Percentiles rank a stretch among this genome's conserved stretches.
These are phyloP conservation scores for Ogataea haglerorum DNA, from an alignment of 805 yeast species.

Conservation along the genomic window DNA sequence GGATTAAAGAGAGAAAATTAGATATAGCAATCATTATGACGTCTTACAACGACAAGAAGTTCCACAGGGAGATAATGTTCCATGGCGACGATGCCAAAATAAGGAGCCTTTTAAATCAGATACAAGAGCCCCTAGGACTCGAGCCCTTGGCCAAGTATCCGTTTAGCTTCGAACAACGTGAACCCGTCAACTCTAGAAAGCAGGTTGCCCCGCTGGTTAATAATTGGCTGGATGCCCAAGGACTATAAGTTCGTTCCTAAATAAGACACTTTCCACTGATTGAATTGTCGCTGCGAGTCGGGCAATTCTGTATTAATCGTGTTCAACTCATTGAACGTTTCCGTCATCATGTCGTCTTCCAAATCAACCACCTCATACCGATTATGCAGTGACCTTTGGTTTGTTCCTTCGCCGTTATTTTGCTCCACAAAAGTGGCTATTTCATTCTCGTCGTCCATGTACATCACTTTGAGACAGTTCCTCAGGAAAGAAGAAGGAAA, in stretches of 20 bases:
- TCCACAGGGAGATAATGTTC: slow-evolving; percentile 4
- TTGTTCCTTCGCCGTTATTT: slow-evolving; percentile 12
- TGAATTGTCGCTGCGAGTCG: slow-evolving; percentile 13
- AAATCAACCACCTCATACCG: slow-evolving; percentile 29
- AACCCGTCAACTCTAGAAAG: slow-evolving; percentile 70
- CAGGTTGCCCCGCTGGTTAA: slow-evolving; percentile 71
- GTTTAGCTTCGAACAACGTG: slow-evolving; percentile 28
- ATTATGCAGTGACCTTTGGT: slow-evolving; percentile 13
- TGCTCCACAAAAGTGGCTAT: slow-evolving; percentile 29
- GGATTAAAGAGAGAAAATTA: slow-evolving; percentile 31
- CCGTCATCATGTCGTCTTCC: slow-evolving; percentile 35
- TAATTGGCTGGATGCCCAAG: slow-evolving; percentile 5
- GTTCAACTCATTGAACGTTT: slow-evolving; percentile 30
- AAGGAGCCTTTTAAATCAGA: not conserved
- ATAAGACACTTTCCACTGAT: slow-evolving; percentile 32
- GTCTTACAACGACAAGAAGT: slow-evolving; percentile 31
- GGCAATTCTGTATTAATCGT: slow-evolving; percentile 37
- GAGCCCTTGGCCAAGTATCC: slow-evolving; percentile 3
- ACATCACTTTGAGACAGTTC: slow-evolving; percentile 45
- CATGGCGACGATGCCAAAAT: slow-evolving; percentile 2
- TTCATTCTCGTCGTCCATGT: slow-evolving; percentile 30
- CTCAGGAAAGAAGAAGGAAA: slow-evolving; percentile 11
- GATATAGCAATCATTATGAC: slow-evolving; percentile 49
- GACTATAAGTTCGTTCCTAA: slow-evolving; percentile 12
- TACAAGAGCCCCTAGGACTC: slow-evolving; percentile 26